These are phyloP conservation scores for Pseudopyrenochaeta lycopersici DNA, from an alignment of 2,329 filamentous ascomycete species.

Conservation along the genomic window DNA sequence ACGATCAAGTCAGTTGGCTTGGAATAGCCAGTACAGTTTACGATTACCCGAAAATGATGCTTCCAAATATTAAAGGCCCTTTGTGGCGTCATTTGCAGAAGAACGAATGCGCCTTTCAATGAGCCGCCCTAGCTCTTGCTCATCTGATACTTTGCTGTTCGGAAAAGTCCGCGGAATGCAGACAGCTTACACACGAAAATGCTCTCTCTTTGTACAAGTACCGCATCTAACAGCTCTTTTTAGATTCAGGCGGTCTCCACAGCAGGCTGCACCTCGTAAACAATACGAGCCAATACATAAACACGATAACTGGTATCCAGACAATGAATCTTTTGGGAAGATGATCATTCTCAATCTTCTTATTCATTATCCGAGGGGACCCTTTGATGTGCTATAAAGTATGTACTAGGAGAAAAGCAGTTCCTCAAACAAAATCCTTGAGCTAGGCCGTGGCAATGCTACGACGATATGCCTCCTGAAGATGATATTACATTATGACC, in stretches of 20 bases:
- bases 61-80: no score
- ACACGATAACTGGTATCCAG: conserved; percentile 5
- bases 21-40: no score
- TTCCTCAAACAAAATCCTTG: neutral
- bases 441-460: neutral
- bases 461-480: neutral
- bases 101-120: no score
- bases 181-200: no score
- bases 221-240: neutral
- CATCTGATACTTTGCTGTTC: neutral
- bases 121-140: neutral
- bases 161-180: neutral
- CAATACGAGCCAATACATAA: conserved; percentile 9
- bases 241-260: neutral
- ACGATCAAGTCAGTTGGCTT: no score
- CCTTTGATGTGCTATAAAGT: neutral
- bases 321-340: neutral
- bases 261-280: neutral
- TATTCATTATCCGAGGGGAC: neutral
- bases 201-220: no score
- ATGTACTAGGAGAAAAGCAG: neutral
- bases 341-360: neutral
- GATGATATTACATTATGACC: neutral
- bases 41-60: no score
- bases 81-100: no score